phyloP scores from a whole-genome alignment of 306 rosid species.

The Cyclanthera cordifolia region DNA sequence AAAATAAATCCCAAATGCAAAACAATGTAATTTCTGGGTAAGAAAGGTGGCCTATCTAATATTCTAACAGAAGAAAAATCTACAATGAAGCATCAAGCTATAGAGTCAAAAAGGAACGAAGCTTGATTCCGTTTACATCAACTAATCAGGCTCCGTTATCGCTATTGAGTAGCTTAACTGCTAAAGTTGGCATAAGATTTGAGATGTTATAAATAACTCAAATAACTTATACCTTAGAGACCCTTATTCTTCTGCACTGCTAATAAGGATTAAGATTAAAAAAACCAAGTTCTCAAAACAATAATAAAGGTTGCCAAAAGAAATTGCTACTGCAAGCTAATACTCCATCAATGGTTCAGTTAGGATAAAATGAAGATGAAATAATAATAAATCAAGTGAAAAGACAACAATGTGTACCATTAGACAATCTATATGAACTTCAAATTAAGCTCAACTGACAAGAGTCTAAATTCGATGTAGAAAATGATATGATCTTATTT shows the following conservation, averaged over 20 bases:
- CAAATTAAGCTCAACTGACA: neutral
- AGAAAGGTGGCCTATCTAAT: neutral
- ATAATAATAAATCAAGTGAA: neutral
- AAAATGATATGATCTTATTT: neutral
- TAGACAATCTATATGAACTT: neutral
- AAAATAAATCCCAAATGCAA: neutral
- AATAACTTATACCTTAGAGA: too few species aligned
- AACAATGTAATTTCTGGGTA: neutral
- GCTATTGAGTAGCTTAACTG: too few species aligned
- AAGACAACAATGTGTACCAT: neutral
- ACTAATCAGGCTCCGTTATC: neutral
- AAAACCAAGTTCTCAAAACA: neutral
- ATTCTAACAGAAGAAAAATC: neutral
- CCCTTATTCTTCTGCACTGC: neutral
- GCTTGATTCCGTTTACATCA: neutral
- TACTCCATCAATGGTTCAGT: neutral
- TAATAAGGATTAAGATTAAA: neutral
- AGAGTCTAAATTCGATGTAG: neutral
- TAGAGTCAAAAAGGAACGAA: neutral
- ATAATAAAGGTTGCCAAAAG: neutral
- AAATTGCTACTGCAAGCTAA: neutral
- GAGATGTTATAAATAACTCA: too few species aligned
- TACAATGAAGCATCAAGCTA: conserved; percentile 1
- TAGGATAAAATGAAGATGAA: neutral
- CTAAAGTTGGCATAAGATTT: too few species aligned